Base-by-base conservation (phyloP, 192 early-diverging fungal species). In the Entrophospora sp. region DNA sequence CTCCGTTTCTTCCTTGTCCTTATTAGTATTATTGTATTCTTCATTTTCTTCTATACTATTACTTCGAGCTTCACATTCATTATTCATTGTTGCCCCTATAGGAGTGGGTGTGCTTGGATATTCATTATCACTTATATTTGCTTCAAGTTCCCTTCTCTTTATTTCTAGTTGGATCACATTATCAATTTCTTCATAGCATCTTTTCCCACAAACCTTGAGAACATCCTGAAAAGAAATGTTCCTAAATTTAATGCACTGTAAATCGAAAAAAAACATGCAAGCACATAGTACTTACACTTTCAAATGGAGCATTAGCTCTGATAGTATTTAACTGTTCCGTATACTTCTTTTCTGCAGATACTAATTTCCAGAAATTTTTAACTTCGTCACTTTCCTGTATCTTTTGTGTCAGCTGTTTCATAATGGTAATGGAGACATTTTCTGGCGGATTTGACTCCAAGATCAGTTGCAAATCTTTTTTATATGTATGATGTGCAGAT, bases 331-430 rank as follows among this genome's bases (percentile, higher is more conserved):
- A 48, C 13, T 64, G 31, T 64, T 64, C 44, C 32, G 0, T 64
- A 64, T 64, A 48, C 16, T 35, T 64, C 45, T 64, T 64, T 14
- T 64, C 20, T 34, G 32, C 0, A 34, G 28, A 34, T 48, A 64
- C 34, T 64, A 13, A 16, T 48, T 64, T 64, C 61, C 31, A 64
- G 40, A 60, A 60, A 5, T 31, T 48, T 64, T 64, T 64, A 44
- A 64, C 31, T 27, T 48, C 31, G 9, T 64, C 18, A 24, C 61
- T 64, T 64, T 64, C 61, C 12, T 2, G 31, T 35, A 64, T 64
- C 14, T 43, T 64, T 64, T 64, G 42, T 36, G 32, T 64, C 48
- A 64, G 30, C 18, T 64, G 61, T 64, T 64, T 64, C 44, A 64
- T 64, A 49, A 64, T 64, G 20, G 44, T 18, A 9, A 64, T 34